Percentiles rank a stretch among this genome's conserved stretches.
These are phyloP conservation scores for Arabidopsis suecica DNA, from an alignment of 345 rosid genomes.

Conservation along the genomic window DNA sequence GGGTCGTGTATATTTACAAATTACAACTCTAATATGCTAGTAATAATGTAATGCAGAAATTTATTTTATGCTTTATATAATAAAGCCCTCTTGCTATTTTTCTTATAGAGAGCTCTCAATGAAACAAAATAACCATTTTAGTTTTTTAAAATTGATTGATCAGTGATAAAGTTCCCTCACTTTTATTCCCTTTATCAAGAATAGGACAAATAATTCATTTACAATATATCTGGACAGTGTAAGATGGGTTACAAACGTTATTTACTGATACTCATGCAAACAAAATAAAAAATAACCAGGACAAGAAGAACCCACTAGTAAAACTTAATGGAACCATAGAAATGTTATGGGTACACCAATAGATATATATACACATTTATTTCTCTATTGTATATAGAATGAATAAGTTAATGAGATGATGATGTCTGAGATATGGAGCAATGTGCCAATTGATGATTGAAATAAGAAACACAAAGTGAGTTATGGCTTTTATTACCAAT, in stretches of 20 bases:
- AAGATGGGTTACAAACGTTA: slow-evolving; percentile 50
- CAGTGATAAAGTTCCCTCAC: slow-evolving; percentile 40
- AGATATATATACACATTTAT: neutral
- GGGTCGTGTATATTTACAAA: neutral
- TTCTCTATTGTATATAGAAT: slow-evolving; percentile 13
- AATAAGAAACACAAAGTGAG: slow-evolving; percentile 57
- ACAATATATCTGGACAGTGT: slow-evolving; percentile 46
- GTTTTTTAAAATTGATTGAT: slow-evolving; percentile 11
- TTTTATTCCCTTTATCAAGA: slow-evolving; percentile 31
- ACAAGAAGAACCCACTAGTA: slow-evolving; percentile 33
- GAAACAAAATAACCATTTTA: slow-evolving; percentile 14
- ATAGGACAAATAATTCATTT: slow-evolving; percentile 48
- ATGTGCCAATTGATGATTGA: slow-evolving; percentile 64
- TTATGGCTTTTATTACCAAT: slow-evolving; percentile 58
- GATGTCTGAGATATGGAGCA: slow-evolving; percentile 47
- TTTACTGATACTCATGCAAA: slow-evolving; percentile 47
- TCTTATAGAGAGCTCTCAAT: neutral
- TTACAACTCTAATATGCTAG: neutral
- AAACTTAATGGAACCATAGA: slow-evolving; percentile 37
- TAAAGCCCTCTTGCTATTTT: neutral
- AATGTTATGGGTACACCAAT: slow-evolving; percentile 57
- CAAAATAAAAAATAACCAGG: neutral
- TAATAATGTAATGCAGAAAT: neutral
- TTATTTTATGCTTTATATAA: neutral
- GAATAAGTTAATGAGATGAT: slow-evolving; percentile 44